Base-by-base conservation (phyloP, 2,329 filamentous ascomycete genomes). In the Chlorencoelia australis region DNA sequence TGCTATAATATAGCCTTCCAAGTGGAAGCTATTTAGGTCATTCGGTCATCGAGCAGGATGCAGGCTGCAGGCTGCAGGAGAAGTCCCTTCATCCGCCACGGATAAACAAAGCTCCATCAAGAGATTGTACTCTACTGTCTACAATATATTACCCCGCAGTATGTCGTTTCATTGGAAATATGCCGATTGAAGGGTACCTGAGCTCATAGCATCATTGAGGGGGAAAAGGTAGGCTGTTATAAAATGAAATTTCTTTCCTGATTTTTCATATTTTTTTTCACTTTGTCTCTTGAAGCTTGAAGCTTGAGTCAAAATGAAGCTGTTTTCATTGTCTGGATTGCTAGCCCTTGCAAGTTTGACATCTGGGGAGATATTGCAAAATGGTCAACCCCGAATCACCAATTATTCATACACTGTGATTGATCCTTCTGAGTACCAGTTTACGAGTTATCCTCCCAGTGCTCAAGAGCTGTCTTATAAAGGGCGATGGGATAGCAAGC, bases 401-500 rank as follows among this genome's bases (percentile, higher is more conserved):
- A 43, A 64, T 43, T 68, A 61, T 33, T 57, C 58, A 1, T 51
- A 65, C 40, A 67, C 65, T 7, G 50, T 52, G 19, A 52, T 66
- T 32, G 51, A 64, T 29, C 41, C 48, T 2, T 47, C 52, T 7
- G 41, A 43, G 11, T 57, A 58, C 30, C 59, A 61, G 21, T 69
- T 66, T 59, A 62, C 53, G 19, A 69, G 60, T 1, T 78, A 73
- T 44, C 56, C 60, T 4, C 62, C 71, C 4, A 61, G 69, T 49
- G 63, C 68, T 2, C 53, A 62, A 1, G 70, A 77, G 48, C 59
- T 79, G 7, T 69, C 69, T 0, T 79, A 76, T 59, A 75, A 76
- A 49, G 74, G 73, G 4, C 61, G 72, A 40, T 79, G 73, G 73
- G 73, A 78, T 50, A 71, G 66, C 21, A 66, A 71, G 45, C 63